These are phyloP conservation scores for Vanrija sp. DNA, from an alignment of 1,284 basidiomycete genomes.

Conservation along the genomic window DNA sequence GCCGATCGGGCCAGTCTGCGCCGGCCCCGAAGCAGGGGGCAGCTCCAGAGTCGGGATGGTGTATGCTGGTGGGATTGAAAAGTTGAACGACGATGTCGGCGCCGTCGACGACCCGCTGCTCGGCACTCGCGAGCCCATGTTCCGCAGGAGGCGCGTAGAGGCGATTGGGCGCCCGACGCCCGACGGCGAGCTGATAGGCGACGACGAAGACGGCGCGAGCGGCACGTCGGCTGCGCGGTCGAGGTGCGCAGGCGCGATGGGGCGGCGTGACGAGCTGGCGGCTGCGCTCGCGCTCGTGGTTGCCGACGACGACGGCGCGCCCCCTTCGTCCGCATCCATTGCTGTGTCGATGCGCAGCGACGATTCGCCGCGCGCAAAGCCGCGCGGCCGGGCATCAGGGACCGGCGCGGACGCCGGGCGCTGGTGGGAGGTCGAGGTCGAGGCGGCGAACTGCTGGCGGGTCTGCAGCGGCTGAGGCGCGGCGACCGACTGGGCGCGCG, in stretches of 20 bases:
- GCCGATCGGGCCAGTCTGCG: constrained; percentile 12
- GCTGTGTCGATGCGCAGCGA: constrained; percentile 5
- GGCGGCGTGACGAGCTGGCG: neutral
- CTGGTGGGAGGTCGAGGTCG: neutral
- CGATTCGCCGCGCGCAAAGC: constrained; percentile 1
- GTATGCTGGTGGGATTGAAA: constrained; percentile 7
- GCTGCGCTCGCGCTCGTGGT: neutral
- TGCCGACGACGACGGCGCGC: neutral
- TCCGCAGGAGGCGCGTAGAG: neutral
- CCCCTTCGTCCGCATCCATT: constrained; percentile 8
- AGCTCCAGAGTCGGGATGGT: constrained; percentile 6
- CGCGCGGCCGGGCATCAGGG: neutral
- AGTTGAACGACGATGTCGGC: constrained; percentile 15
- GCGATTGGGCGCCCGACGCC: neutral
- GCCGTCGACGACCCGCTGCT: neutral
- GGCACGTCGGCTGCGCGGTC: constrained; percentile 4
- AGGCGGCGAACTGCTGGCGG: constrained; percentile 7
- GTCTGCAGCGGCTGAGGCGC: neutral
- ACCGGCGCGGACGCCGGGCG: constrained; percentile 26
- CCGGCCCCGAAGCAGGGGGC: constrained; percentile 3
- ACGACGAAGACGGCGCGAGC: constrained; percentile 5
- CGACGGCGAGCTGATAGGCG: constrained; percentile 5
- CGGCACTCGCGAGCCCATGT: neutral
- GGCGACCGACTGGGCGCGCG: constrained; percentile 1
- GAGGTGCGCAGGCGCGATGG: neutral